Base-by-base conservation (phyloP, 768 basidiomycete genomes). In the Hypsizygus marmoreus region DNA sequence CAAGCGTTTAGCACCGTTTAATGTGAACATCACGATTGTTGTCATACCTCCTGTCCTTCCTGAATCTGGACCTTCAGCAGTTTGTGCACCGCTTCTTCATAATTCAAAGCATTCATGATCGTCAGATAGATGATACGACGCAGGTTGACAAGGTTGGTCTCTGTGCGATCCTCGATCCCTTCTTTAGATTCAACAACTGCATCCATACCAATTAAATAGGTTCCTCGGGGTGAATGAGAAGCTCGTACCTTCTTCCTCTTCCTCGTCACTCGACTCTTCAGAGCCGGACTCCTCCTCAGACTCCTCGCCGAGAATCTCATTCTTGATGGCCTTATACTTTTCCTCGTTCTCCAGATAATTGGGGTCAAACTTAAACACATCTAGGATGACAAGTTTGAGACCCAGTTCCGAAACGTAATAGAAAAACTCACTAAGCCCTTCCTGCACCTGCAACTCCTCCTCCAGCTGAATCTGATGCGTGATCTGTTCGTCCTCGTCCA, bases 11-110 rank as follows among this genome's bases (percentile, higher is more conserved):
- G 14, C 14, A 16, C 26, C 2, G 13, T 2, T 6, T 32, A 7
- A 47, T 43, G 11, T 13, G 6, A 35, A 16, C 12, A 39, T 13
- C n/a, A 13, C 24, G n/a, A 4, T 33, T 10, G 11, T 17, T 30
- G 67, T n/a, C 72, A 43, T 60, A 95, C 95, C 84, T 99, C 97
- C 66, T 97, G 84, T 1, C 95, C 97, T 61, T 95, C 93, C 43
- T 82, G 74, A 11, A 98, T 71, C 55, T 95, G 88, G 17, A 99
- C 82, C 66, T 95, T 97, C 61, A 98, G 80, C 22, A 99, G 69
- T 63, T 99, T 99, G 69, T 99, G 97, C 0, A 97, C 95, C 0
- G 95, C 95, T 82, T 99, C 97, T 66, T 99, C 97, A 63, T 93
- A 97, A 66, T 91, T 94, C 47, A 97, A 77, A 34, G 94, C 92